phyloP scores from a whole-genome alignment of 352 stramenopile species.

The Phytophthora europaea region DNA sequence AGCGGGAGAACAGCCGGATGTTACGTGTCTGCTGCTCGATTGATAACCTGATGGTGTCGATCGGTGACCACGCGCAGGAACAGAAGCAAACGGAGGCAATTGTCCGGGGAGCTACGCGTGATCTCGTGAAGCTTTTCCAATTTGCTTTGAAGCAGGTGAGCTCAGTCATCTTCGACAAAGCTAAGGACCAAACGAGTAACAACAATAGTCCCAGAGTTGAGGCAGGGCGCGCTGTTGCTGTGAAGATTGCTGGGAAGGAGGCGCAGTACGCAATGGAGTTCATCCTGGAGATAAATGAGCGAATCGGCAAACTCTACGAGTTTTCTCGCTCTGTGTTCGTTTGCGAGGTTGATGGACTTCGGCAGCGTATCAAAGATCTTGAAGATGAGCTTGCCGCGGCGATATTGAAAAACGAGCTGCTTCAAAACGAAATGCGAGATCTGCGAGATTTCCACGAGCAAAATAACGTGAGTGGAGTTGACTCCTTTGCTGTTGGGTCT shows the following conservation, averaged over 20 bases:
- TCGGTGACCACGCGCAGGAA: constrained; percentile 57
- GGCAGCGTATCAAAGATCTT: constrained; percentile 10
- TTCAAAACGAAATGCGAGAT: constrained; percentile 54
- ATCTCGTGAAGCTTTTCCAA: constrained; percentile 59
- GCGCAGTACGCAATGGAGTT: constrained; percentile 59
- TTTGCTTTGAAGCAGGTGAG: constrained; percentile 60
- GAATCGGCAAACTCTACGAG: constrained; percentile 47
- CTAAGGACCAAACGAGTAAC: constrained; percentile 3
- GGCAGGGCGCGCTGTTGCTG: neutral
- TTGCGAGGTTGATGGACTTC: constrained; percentile 34
- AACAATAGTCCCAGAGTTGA: constrained; percentile 5
- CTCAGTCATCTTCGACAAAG: constrained; percentile 27
- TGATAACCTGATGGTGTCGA: constrained; percentile 70
- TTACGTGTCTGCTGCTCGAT: constrained; percentile 74
- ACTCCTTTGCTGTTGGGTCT: constrained; percentile 8
- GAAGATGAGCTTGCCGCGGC: constrained; percentile 22
- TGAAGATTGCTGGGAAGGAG: constrained; percentile 42
- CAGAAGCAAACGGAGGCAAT: constrained; percentile 62
- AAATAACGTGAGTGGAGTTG: constrained; percentile 26
- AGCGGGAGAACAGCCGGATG: constrained; percentile 66
- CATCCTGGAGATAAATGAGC: constrained; percentile 48
- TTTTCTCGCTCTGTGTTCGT: constrained; percentile 54
- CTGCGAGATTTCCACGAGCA: constrained; percentile 57
- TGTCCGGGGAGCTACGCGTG: constrained; percentile 49
- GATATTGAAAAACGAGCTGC: constrained; percentile 32